A percentile compares a stretch with the other conserved stretches of the same genome.
Conservation (phyloP, 1,139 yeast genomes). For the Pichia sp. region DNA sequence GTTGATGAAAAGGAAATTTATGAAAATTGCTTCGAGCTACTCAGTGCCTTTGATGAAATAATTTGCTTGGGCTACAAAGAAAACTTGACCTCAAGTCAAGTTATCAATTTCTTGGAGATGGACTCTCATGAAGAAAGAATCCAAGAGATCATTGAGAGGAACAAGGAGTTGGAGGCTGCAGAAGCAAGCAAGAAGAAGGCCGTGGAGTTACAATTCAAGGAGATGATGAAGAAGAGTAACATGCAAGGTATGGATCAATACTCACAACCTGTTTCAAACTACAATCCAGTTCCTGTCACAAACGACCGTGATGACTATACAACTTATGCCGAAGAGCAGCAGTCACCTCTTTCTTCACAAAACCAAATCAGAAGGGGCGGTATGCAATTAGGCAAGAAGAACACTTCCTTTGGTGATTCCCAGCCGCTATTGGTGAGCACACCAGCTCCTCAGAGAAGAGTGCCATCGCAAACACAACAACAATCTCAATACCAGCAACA, state of each 20-base stretch:
- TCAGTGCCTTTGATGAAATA: conserved; percentile 92
- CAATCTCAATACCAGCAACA: conserved; percentile 18
- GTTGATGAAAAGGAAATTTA: conserved; percentile 83
- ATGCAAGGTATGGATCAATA: conserved; percentile 27
- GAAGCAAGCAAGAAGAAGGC: conserved; percentile 97
- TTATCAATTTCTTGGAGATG: conserved; percentile 90
- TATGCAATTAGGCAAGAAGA: conserved; percentile 74
- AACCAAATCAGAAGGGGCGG: conserved; percentile 57
- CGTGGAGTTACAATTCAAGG: conserved; percentile 87
- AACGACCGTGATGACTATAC: conserved; percentile 1
- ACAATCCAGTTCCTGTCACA: conserved; percentile 20
- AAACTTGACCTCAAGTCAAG: conserved; percentile 76
- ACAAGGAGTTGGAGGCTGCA: conserved; percentile 94
- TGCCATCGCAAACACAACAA: conserved; percentile 10
- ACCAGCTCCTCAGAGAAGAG: conserved; percentile 21
- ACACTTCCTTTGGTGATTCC: conserved; percentile 27
- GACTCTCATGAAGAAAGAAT: conserved; percentile 98
- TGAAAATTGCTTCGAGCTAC: conserved; percentile 80
- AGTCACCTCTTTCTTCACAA: conserved; percentile 6
- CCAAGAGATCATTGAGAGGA: conserved; percentile 94
- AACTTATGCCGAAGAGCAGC: conserved; percentile 12
- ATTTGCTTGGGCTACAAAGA: conserved; percentile 88
- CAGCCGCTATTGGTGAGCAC: conserved; percentile 28
- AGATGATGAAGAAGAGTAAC: conserved; percentile 59
- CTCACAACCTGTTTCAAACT: conserved; percentile 17